Conservation (phyloP, 2,329 filamentous ascomycete genomes). For the Penicillium occitanis region DNA sequence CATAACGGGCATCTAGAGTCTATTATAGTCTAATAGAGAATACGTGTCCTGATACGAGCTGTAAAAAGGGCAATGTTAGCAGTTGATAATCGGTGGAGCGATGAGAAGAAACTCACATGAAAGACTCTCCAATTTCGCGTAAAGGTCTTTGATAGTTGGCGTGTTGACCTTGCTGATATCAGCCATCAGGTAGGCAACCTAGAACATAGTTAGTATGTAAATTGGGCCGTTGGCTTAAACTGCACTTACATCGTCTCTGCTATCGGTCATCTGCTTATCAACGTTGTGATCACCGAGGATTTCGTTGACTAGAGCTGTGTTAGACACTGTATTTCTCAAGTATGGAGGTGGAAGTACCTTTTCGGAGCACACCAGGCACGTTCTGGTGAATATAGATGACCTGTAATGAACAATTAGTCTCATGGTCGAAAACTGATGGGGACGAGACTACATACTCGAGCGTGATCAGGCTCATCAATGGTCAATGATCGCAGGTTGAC, state of each 20-base stretch:
- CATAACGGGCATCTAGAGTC: slow-evolving; percentile 6
- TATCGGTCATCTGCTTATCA: slow-evolving; percentile 98
- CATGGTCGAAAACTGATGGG: background rate
- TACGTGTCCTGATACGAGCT: slow-evolving; percentile 50
- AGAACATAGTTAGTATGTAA: slow-evolving; percentile 23
- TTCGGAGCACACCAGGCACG: slow-evolving; percentile 88
- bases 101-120: slow-evolving; percentile 59
- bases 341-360: slow-evolving; percentile 53
- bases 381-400: slow-evolving; percentile 97
- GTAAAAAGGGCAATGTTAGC: slow-evolving; percentile 21
- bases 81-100: background rate
- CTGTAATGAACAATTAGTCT: slow-evolving; percentile 36
- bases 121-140: slow-evolving; percentile 76
- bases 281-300: slow-evolving; percentile 95
- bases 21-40: slow-evolving; percentile 39
- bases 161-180: slow-evolving; percentile 86
- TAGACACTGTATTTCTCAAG: background rate
- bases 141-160: slow-evolving; percentile 80
- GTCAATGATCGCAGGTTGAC: slow-evolving; percentile 86
- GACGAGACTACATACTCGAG: slow-evolving; percentile 59
- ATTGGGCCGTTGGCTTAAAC: background rate
- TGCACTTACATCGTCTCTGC: slow-evolving; percentile 74
- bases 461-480: slow-evolving; percentile 82
- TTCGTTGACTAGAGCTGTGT: slow-evolving; percentile 69
- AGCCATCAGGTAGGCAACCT: slow-evolving; percentile 94